Conservation (phyloP, 2,329 filamentous ascomycete genomes). For the Alternaria triticimaculans region DNA sequence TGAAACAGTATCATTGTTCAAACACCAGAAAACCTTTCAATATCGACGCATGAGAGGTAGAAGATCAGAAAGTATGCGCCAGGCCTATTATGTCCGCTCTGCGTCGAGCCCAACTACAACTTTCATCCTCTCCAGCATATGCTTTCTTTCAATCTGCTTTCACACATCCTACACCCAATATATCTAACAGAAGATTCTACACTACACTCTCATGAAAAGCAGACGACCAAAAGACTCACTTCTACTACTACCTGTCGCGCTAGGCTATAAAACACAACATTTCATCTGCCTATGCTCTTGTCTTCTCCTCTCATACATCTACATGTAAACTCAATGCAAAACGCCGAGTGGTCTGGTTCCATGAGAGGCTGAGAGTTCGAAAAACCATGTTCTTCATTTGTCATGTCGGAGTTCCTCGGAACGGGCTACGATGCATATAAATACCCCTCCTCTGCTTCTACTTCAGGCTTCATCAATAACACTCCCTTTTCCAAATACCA, state of each 20-base stretch:
- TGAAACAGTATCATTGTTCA: too few species aligned
- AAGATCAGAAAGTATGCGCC: too few species aligned
- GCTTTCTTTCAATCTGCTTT: background rate
- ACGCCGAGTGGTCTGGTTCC: accelerated
- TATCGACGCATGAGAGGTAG: too few species aligned
- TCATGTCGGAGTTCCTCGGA: background rate
- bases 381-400: background rate
- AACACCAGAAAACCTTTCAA: too few species aligned
- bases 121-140: accelerated
- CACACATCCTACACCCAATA: accelerated
- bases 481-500: background rate
- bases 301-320: background rate
- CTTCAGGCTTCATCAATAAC: background rate
- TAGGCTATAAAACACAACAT: background rate
- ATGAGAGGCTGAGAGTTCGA: background rate
- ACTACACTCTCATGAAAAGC: too few species aligned
- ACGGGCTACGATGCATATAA: background rate
- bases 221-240: background rate
- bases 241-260: background rate
- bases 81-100: background rate
- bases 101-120: background rate
- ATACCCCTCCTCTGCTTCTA: background rate
- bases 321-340: background rate
- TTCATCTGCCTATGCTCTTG: background rate
- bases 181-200: background rate